Evolutionary conservation across 768 basidiomycete genomes (phyloP).

Genomic region (Boletus rubropictus): DNA sequence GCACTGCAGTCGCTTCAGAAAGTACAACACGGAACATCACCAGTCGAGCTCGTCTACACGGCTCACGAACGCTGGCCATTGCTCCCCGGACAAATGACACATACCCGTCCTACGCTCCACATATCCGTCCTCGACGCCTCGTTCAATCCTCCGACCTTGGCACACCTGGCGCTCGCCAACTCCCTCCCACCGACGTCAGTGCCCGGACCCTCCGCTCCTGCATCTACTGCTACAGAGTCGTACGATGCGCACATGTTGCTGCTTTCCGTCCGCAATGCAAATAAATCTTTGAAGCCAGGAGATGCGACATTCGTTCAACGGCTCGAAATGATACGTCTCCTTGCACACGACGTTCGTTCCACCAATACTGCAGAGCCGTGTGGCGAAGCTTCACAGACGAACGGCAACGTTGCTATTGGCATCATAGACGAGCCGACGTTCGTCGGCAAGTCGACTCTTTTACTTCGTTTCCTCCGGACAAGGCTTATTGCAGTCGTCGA

Average conservation of each 20-base stretch:
- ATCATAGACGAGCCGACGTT: conserved; percentile 87
- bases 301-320: conserved; percentile 77
- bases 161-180: conserved; percentile 74
- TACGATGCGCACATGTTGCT: conserved; percentile 76
- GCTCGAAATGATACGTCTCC: conserved; percentile 79
- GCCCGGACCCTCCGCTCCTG: not conserved
- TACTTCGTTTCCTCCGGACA: conserved; percentile 47
- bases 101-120: conserved; percentile 30
- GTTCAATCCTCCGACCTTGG: conserved; percentile 87
- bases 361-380: not conserved
- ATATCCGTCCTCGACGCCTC: conserved; percentile 85
- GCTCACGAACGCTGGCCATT: conserved; percentile 66
- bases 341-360: conserved; percentile 44
- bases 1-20: conserved; percentile 19
- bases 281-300: conserved; percentile 65
- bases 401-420: conserved; percentile 62
- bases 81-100: conserved; percentile 22
- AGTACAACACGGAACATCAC: conserved; percentile 41
- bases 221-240: too few relatives aligned
- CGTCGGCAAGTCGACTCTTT: conserved; percentile 64
- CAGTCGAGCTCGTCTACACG: conserved; percentile 55
- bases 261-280: conserved; percentile 80
- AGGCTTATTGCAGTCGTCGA: conserved; percentile 12
- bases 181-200: conserved; percentile 27
- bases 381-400: conserved; percentile 2